Base-by-base conservation (phyloP, 352 stramenopile genomes). In the Stramenopiles sp. region DNA sequence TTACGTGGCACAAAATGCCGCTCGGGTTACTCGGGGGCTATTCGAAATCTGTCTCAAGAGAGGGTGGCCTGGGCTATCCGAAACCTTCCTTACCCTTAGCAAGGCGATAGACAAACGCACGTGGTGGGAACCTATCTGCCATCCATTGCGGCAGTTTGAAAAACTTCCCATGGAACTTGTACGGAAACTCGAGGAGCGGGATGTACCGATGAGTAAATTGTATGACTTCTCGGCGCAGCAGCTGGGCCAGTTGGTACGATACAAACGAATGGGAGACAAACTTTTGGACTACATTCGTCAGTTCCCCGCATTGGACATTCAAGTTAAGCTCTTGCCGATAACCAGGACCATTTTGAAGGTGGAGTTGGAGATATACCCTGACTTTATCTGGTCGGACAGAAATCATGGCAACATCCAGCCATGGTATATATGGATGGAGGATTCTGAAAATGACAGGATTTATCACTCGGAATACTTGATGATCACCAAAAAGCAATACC, bases 351-450 rank as follows among this genome's bases (percentile, higher is more conserved):
- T 99, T 78, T 81, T 99, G 1, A 87, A 87, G 37, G 78, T 97
- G 1, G 86, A 88, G n/a, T 88, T 98, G 37, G 82, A 80, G 4
- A 74, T 91, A 18, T 49, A 33, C 4, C 84, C 87, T 34, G 78
- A 82, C 34, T 97, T 95, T 80, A 82, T 87, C 30, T 96, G 90
- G 90, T 80, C 82, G 35, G 80, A 84, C 69, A 81, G 84, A 69
- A 87, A 85, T 78, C 88, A 96, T 78, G 89, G 90, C 32, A 82
- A 18, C 30, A 82, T 84, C 0, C 83, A 95, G 76, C 81, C 82
- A 12, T 98, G 95, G 37, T 98, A 93, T 92, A 80, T 99, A 4
- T 99, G 94, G 95, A 88, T 99, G 4, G 95, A 99, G 84, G 94
- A 99, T 78, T 84, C 84, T 0, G 80, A 86, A 18, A 92, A 85